Base-by-base conservation (phyloP, 176 grass and related monocot genomes). In the Bromus sterilis region DNA sequence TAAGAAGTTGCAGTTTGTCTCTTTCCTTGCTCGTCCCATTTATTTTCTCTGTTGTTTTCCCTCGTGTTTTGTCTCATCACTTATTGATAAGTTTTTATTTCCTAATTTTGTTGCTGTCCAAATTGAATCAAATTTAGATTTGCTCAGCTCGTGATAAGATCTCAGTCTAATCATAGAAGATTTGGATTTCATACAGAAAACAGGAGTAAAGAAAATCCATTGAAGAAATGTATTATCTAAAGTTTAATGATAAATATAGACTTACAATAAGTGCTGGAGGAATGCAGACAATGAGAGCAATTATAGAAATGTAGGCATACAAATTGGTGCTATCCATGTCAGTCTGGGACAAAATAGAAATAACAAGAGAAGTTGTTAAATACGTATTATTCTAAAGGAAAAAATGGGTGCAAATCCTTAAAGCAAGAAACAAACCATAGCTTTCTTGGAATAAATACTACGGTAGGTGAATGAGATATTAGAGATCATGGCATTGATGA, bases 391-490 rank as follows among this genome's bases (percentile, higher is more conserved):
- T 75, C 13, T 23, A 24, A n/a, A 69, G 30, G 66, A 63, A 4
- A 66, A 80, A 72, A 37, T 80, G 67, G 33, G 44, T 79, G 43
- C 49, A 66, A 66, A 83, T 66, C 39, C 58, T 46, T 73, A 59
- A 39, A 74, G 61, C 72, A 80, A 67, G 53, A 85, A 37, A 84
- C 55, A 79, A 88, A 97, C 94, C 94, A 97, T 97, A 33, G 94
- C 94, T 78, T 97, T 97, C 84, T 97, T 97, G 16, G 94, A 94
- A 42, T 97, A 97, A 83, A 97, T 87, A 79, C 94, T 97, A 56
- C 91, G 87, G 80, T 94, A 94, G 36, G 94, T 97, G 94, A 97
- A 97, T 39, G 94, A 97, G 67, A 97, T 91, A 71, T 97, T 97
- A 41, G 94, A 97, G 89, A 97, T 90, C 94, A 97, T 97, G 53